Percentiles rank a stretch among this genome's conserved stretches.
Conservation (phyloP, 495 filamentous ascomycete species). For the Penicillium alfredii region DNA sequence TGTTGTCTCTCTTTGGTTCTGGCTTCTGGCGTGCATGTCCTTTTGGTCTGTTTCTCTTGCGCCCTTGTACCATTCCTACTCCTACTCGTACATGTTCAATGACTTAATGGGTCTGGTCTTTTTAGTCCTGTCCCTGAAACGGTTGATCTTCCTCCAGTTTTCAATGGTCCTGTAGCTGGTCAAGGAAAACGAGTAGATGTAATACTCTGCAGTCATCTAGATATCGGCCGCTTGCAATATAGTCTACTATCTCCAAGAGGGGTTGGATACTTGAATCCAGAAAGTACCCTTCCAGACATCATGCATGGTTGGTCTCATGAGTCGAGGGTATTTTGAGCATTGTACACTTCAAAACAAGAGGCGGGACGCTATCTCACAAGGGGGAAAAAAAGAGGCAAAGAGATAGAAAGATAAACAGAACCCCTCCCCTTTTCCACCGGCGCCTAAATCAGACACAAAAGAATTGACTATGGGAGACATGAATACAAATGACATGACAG, state of each 20-base stretch:
- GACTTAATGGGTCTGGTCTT: constrained; percentile 19
- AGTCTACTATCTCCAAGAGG: too few species aligned
- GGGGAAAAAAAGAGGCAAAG: constrained; percentile 16
- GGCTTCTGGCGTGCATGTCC: constrained; percentile 9
- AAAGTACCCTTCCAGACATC: too few species aligned
- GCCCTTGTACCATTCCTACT: constrained; percentile 19
- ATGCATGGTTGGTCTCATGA: constrained; percentile 27
- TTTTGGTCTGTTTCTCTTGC: constrained; percentile 9
- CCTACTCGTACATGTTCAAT: constrained; percentile 25
- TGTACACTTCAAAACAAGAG: constrained; percentile 31
- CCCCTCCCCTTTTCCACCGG: constrained; percentile 18
- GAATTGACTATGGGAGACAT: constrained; percentile 24
- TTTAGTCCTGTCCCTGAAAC: too few species aligned
- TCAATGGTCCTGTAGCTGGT: too few species aligned
- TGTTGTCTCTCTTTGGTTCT: constrained; percentile 4
- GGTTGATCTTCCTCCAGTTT: too few species aligned
- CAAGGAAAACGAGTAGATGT: too few species aligned
- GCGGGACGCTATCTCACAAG: constrained; percentile 35
- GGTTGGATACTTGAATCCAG: too few species aligned
- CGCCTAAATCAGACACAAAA: constrained; percentile 16
- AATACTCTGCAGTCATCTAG: too few species aligned
- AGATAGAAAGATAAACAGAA: constrained; percentile 9
- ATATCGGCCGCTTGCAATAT: too few species aligned
- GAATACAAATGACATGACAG: constrained; percentile 29
- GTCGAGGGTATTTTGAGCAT: constrained; percentile 41